Evolutionary conservation across 768 basidiomycete genomes (phyloP), one percentile per base, ranked within the genome.

Genomic region (Coprinopsis sp.): DNA sequence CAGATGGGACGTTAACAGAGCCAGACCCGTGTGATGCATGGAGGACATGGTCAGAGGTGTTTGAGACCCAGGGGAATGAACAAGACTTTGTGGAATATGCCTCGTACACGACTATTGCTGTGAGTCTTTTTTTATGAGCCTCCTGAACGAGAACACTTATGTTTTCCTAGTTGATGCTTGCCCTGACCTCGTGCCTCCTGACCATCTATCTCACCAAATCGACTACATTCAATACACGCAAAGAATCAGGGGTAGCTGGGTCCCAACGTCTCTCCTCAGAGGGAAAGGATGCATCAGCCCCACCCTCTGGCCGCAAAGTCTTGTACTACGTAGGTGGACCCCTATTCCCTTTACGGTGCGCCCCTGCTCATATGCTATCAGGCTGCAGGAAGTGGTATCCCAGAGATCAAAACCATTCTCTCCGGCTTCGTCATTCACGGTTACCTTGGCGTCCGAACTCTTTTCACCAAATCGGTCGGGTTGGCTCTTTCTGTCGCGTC

Each of bases 351-450:
- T 8, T 24, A 45, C 28, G 10, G 41, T 36, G 14, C 33, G 8
- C 31, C 16, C 41, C 50, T 11, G 58, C 50, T 46, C 37, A 42
- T 31, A 42, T 14, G 24, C 36, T 27, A 8, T 31, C 55, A 89
- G 86, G 91, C 96, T 8, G 91, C 92, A 16, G 96, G 96, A 16
- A 90, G 87, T 58, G 96, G 96, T 38, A 94, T 98, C 46, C 93
- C 94, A 0, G 95, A 99, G 64, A 86, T 99, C 62, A 99, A 99
- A 64, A 90, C 89, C 0, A 92, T 95, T 47, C 73, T 95, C 34
- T 90, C 87, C 40, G 92, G 94, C 28, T 97, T 96, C 58, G 94
- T 97, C 21, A 96, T 99, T 47, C 91, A 96, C 51, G 96, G 96
- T 14, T 99, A 95, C 62, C 84, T 99, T 29, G 96, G 96, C 19